A percentile compares a stretch with the other conserved stretches of the same genome.
Evolutionary conservation across 1,284 basidiomycete genomes (phyloP).

Genomic region (Pyrrhoderma lamaoense): DNA sequence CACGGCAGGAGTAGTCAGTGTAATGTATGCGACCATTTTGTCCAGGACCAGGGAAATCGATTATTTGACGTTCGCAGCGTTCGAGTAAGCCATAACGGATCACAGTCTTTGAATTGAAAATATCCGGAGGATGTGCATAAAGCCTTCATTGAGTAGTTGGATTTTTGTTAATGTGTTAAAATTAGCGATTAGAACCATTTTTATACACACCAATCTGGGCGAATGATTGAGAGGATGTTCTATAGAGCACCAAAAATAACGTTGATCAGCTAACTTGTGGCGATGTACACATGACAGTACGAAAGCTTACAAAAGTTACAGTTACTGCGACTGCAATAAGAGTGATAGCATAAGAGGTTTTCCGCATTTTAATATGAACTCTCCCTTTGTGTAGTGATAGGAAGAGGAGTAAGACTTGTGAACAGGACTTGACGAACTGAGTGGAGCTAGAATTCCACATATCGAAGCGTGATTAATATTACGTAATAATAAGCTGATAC

Average conservation of each 20-base stretch:
- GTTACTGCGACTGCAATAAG: constrained; percentile 45
- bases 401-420: background rate
- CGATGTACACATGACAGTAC: background rate
- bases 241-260: constrained; percentile 23
- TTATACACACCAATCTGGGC: constrained; percentile 55
- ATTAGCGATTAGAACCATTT: constrained; percentile 7
- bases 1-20: constrained; percentile 52
- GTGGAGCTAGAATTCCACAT: background rate
- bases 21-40: constrained; percentile 41
- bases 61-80: constrained; percentile 47
- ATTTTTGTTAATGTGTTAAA: background rate
- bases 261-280: constrained; percentile 1
- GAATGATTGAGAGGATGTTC: constrained; percentile 51
- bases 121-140: constrained; percentile 40
- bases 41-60: constrained; percentile 42
- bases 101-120: constrained; percentile 41
- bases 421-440: too few species aligned
- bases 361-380: constrained; percentile 41
- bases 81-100: constrained; percentile 51
- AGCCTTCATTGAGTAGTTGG: constrained; percentile 43
- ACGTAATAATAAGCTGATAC: background rate
- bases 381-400: background rate
- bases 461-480: constrained; percentile 1
- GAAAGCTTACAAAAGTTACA: constrained; percentile 44
- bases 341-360: constrained; percentile 55